These are phyloP conservation scores for Phytophthora constricta DNA, from an alignment of 352 stramenopile species.

Conservation along the genomic window DNA sequence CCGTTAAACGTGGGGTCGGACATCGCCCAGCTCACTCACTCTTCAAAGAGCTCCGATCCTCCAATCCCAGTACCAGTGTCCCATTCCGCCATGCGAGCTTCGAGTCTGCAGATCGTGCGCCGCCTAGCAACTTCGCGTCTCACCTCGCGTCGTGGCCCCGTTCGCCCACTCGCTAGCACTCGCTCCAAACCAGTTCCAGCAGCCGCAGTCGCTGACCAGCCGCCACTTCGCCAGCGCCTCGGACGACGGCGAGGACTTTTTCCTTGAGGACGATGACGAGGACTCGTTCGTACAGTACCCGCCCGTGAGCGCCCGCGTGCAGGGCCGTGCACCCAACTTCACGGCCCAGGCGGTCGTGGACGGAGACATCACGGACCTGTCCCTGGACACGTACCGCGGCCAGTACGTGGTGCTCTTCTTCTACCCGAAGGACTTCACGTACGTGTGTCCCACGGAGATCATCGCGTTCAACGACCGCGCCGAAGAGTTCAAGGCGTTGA, in stretches of 20 bases:
- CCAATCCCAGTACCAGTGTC: too few species aligned
- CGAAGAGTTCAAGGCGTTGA: conserved; percentile 83
- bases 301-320: conserved; percentile 56
- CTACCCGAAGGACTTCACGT: conserved; percentile 93
- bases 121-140: conserved; percentile 34
- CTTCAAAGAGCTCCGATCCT: neutral
- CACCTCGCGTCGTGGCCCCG: conserved; percentile 14
- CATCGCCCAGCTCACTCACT: conserved; percentile 8
- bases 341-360: conserved; percentile 77
- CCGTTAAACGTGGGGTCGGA: neutral
- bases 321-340: conserved; percentile 75
- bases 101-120: conserved; percentile 36
- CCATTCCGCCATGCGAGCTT: conserved; percentile 28
- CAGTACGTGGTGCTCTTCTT: conserved; percentile 93
- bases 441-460: conserved; percentile 93
- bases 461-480: conserved; percentile 91
- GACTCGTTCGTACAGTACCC: conserved; percentile 87
- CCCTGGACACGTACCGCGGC: conserved; percentile 82
- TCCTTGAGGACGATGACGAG: conserved; percentile 71
- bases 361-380: conserved; percentile 86
- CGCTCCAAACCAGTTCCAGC: conserved; percentile 1
- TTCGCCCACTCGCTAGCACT: conserved; percentile 6
- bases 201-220: conserved; percentile 7
- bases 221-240: conserved; percentile 56
- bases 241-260: conserved; percentile 62